Conservation (phyloP, 2,329 filamentous ascomycete genomes). For the Fusarium continuum region DNA sequence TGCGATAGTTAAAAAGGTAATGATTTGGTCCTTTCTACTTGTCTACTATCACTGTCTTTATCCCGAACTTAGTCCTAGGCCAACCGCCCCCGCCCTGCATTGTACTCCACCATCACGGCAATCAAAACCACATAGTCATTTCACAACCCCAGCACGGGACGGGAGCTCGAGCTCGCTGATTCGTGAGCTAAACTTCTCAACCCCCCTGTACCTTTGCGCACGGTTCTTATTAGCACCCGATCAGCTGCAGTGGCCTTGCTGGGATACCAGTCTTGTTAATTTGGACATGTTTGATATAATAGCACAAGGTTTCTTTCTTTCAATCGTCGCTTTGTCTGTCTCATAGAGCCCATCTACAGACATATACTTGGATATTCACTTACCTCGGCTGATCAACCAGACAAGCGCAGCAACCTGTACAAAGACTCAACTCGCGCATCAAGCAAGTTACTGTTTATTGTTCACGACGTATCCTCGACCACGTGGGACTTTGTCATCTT, state of each 20-base stretch:
- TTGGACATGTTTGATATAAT: constrained; percentile 9
- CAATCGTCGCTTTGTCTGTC: background rate
- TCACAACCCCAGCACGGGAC: constrained; percentile 33
- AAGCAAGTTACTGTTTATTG: background rate
- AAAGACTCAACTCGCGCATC: constrained; percentile 12
- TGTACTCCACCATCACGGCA: constrained; percentile 40
- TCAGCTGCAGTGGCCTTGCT: constrained; percentile 20
- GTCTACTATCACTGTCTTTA: constrained; percentile 2
- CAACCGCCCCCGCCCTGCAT: constrained; percentile 18
- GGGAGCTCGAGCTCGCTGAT: constrained; percentile 31
- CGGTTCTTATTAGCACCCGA: constrained; percentile 34
- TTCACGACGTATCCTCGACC: background rate
- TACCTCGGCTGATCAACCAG: constrained; percentile 11
- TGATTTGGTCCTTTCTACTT: constrained; percentile 1
- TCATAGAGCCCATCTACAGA: background rate
- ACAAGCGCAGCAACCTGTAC: background rate
- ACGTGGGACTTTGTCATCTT: background rate
- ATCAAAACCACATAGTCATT: constrained; percentile 40
- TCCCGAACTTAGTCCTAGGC: constrained; percentile 2
- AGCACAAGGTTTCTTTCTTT: background rate
- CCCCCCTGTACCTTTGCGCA: constrained; percentile 25
- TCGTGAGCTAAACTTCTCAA: constrained; percentile 26
- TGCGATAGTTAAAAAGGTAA: constrained; percentile 11
- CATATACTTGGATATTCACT: background rate
- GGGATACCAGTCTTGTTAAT: constrained; percentile 7